A percentile compares a stretch with the other conserved stretches of the same genome.
Conservation (phyloP, 2,329 filamentous ascomycete species). For the Beauveria sp. region DNA sequence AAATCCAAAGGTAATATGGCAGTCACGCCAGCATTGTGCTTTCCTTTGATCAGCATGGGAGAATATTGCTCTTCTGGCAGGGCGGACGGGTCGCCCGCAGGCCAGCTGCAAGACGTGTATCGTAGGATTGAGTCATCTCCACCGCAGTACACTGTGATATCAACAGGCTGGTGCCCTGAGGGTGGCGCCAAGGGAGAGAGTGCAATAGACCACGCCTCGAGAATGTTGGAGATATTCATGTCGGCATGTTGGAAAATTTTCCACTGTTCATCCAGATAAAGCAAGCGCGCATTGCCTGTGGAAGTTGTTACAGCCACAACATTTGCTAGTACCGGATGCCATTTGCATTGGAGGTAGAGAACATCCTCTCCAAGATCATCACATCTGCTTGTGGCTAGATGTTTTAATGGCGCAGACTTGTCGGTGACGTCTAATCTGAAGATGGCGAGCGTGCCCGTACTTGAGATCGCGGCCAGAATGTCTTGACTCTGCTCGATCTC, state of each 20-base stretch:
- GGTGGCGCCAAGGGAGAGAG: slow-evolving; percentile 36
- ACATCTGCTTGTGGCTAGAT: slow-evolving; percentile 37
- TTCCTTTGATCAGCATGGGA: slow-evolving; percentile 30
- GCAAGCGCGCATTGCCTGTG: slow-evolving; percentile 52
- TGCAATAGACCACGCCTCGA: slow-evolving; percentile 69
- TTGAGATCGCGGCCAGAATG: slow-evolving; percentile 68
- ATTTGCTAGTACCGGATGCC: slow-evolving; percentile 52
- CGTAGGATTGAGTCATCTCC: slow-evolving; percentile 66
- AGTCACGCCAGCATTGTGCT: slow-evolving; percentile 77
- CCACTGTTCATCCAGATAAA: slow-evolving; percentile 39
- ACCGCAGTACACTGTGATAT: slow-evolving; percentile 54
- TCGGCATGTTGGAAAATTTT: slow-evolving; percentile 25
- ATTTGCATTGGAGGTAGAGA: slow-evolving; percentile 65
- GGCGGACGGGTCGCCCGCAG: slow-evolving; percentile 6
- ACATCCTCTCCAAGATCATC: slow-evolving; percentile 46
- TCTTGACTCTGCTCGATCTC: slow-evolving; percentile 30
- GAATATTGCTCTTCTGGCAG: slow-evolving; percentile 18
- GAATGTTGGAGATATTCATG: slow-evolving; percentile 39
- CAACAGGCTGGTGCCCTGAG: slow-evolving; percentile 15
- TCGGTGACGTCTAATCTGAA: slow-evolving; percentile 44
- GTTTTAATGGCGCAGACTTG: slow-evolving; percentile 26
- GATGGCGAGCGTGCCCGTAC: slow-evolving; percentile 62
- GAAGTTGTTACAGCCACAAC: slow-evolving; percentile 66
- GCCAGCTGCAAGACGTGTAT: slow-evolving; percentile 30
- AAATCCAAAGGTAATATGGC: slow-evolving; percentile 65